phyloP scores from a whole-genome alignment of 1,284 basidiomycete genomes.

The Ceratobasidium sp. region DNA sequence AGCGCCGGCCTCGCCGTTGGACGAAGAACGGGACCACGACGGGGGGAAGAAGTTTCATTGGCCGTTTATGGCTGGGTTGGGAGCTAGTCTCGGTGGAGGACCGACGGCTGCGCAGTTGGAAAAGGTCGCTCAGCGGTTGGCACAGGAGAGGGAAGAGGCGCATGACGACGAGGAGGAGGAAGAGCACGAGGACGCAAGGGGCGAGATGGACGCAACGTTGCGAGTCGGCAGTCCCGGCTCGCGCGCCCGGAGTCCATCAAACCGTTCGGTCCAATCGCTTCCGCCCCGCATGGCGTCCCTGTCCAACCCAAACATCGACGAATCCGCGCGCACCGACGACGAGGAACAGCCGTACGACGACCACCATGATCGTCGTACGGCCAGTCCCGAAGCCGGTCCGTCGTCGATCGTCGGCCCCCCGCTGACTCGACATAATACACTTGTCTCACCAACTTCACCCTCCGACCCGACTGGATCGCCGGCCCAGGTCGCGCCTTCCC shows the following conservation, averaged over 20 bases:
- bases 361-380: neutral
- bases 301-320: constrained; percentile 4
- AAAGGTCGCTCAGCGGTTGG: constrained; percentile 22
- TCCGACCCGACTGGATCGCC: neutral
- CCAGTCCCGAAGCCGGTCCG: neutral
- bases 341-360: neutral
- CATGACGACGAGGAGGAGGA: neutral
- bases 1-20: constrained; percentile 22
- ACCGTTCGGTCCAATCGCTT: constrained; percentile 3
- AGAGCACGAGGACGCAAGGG: neutral
- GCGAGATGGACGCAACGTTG: neutral
- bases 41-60: constrained; percentile 41
- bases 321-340: neutral
- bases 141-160: neutral
- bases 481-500: neutral
- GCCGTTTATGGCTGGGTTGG: constrained; percentile 44
- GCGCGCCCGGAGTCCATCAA: constrained; percentile 12
- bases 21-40: constrained; percentile 40
- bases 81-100: constrained; percentile 27
- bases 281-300: constrained; percentile 24
- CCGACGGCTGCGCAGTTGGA: constrained; percentile 41
- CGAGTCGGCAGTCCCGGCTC: neutral
- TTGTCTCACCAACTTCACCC: neutral
- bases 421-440: constrained; percentile 6
- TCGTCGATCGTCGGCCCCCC: neutral